Base-by-base conservation (phyloP, 306 rosid species). In the Neltuma alba region DNA sequence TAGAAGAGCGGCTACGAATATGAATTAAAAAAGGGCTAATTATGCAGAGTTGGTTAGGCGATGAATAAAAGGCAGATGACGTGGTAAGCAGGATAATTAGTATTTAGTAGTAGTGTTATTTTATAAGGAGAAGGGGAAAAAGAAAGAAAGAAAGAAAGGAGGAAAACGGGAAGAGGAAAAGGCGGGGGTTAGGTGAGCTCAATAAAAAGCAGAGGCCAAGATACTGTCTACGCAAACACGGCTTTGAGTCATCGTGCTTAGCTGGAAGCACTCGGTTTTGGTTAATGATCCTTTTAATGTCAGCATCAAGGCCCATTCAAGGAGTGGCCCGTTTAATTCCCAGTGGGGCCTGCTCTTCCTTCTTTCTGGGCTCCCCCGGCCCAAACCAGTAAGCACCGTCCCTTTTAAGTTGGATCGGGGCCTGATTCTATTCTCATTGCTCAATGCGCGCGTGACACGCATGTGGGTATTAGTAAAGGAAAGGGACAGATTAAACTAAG, bases 181-280 rank as follows among this genome's bases (percentile, higher is more conserved):
- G 27, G 27, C 10, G 12, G 12, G 41, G 41, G 58, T 52, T 52
- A n/a, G 27, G 27, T 52, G 58, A 52, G 27, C 58, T 12, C 2
- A 52, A 52, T 16, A 31, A 67, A 54, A 21, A 54, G 28, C 5
- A 0, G 15, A 40, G 8, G 18, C 7, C 9, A 21, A 37, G 20
- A 7, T 72, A 50, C 72, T 38, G 83, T 40, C 7, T 3, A 41
- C 52, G n/a, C 64, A 30, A 5, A 23, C 70, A 13, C 9, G 45
- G 3, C 58, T 18, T n/a, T n/a, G 12, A 7, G 45, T 20, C 14
- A 33, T 30, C 48, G 50, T 76, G 81, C 81, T 76, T 76, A 76
- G 81, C 85, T 76, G 81, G 58, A 76, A 69, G 62, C 81, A 76
- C 14, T 20, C 12, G 30, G 60, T 25, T 45, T 27, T 16, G 8